A percentile compares a stretch with the other conserved stretches of the same genome.
phyloP scores from a whole-genome alignment of 257 asterid species.

The Parsonsia alboflavescens region DNA sequence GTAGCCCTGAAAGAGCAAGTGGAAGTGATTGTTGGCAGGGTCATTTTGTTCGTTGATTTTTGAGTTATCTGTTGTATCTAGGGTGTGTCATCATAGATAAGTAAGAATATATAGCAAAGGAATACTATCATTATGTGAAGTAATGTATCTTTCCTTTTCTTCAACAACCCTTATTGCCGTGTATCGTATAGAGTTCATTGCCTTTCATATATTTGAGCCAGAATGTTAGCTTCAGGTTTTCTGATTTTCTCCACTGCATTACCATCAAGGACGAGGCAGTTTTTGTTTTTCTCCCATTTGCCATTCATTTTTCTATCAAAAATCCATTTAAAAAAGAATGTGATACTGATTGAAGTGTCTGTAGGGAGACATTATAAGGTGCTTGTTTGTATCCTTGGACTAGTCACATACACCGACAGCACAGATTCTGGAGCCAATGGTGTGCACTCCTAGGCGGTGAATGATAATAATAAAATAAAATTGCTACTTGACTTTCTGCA shows the following conservation, averaged over 20 bases:
- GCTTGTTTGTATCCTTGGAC: neutral
- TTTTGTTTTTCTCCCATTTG: no score
- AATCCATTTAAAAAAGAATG: no score
- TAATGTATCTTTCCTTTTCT: conserved; percentile 5
- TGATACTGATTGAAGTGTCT: no score
- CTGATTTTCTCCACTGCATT: neutral
- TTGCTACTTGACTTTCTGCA: neutral
- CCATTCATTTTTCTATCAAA: no score
- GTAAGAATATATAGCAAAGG: conserved; percentile 15
- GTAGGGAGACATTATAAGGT: neutral
- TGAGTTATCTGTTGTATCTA: conserved; percentile 19
- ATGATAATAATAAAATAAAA: conserved; percentile 12
- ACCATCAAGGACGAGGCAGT: no score
- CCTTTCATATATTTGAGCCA: neutral
- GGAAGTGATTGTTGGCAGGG: conserved; percentile 31
- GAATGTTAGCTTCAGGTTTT: neutral
- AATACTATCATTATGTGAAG: conserved; percentile 5
- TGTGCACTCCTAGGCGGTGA: conserved; percentile 18
- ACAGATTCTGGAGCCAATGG: conserved; percentile 19
- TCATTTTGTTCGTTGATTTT: conserved; percentile 10
- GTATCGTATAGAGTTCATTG: neutral
- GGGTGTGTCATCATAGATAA: conserved; percentile 15
- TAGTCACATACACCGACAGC: conserved; percentile 6
- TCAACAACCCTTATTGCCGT: neutral
- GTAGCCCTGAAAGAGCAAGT: conserved; percentile 22